Percentiles rank a stretch among this genome's conserved stretches.
Conservation (phyloP, 1,139 yeast genomes). For the Lodderomyces oxycetoniae region DNA sequence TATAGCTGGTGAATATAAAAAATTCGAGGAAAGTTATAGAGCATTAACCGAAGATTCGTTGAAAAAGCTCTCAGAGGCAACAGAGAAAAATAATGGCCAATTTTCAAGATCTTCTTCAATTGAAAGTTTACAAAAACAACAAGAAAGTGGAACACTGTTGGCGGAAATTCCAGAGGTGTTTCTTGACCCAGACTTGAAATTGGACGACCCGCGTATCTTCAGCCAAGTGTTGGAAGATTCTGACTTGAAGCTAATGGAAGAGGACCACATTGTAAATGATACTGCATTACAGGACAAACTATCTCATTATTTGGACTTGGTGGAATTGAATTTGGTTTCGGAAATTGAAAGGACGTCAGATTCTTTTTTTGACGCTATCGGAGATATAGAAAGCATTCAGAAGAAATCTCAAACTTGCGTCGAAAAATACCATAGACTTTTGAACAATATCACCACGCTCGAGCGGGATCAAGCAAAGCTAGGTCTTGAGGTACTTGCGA, state of each 20-base stretch:
- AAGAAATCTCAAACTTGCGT: conserved; percentile 52
- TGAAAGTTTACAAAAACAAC: conserved; percentile 8
- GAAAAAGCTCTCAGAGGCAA: conserved; percentile 29
- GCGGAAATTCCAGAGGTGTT: conserved; percentile 62
- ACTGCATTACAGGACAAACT: conserved; percentile 71
- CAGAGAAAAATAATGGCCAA: conserved; percentile 6
- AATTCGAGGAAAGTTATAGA: conserved; percentile 48
- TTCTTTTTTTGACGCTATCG: conserved; percentile 79
- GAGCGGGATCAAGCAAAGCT: conserved; percentile 48
- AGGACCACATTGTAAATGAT: conserved; percentile 28
- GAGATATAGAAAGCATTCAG: conserved; percentile 65
- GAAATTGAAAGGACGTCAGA: conserved; percentile 84
- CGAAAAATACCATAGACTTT: conserved; percentile 42
- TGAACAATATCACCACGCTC: conserved; percentile 34
- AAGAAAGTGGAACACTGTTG: conserved; percentile 13
- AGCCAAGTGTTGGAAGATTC: conserved; percentile 62
- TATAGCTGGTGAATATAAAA: conserved; percentile 48
- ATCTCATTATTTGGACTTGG: conserved; percentile 77
- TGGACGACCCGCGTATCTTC: conserved; percentile 87
- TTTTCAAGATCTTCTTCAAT: conserved; percentile 16
- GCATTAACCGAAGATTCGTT: conserved; percentile 47
- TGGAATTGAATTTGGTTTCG: conserved; percentile 72
- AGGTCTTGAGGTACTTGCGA: conserved; percentile 50
- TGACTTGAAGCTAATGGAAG: conserved; percentile 30
- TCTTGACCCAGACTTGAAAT: conserved; percentile 61